phyloP scores from a whole-genome alignment of 208 protist genomes.

The Acanthamoeba comandoni region DNA sequence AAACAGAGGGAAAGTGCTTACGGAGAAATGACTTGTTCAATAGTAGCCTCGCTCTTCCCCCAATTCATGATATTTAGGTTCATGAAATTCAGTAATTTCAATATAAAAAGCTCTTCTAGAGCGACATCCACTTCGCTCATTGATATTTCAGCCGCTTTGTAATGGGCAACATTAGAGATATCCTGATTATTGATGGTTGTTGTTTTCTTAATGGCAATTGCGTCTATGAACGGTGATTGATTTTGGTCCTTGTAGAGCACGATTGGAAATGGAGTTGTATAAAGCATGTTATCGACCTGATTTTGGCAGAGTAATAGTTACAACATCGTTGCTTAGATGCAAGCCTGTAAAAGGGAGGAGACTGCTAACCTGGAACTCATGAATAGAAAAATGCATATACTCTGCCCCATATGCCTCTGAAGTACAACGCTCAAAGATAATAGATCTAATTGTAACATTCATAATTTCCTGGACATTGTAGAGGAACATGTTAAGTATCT shows the following conservation, averaged over 20 bases:
- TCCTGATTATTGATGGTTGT: constrained; percentile 4
- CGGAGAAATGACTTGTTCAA: constrained; percentile 51
- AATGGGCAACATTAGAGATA: neutral
- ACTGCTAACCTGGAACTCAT: constrained; percentile 62
- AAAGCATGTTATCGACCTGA: constrained; percentile 76
- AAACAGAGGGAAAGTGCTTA: neutral
- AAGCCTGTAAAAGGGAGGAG: too few relatives aligned
- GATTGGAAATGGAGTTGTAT: constrained; percentile 40
- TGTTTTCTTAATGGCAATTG: constrained; percentile 6
- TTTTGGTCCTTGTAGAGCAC: constrained; percentile 61
- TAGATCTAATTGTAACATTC: constrained; percentile 10
- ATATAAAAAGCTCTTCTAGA: constrained; percentile 67
- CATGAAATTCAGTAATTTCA: constrained; percentile 67
- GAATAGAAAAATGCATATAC: constrained; percentile 10
- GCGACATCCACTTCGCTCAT: constrained; percentile 68
- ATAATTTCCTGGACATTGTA: neutral
- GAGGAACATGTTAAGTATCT: neutral
- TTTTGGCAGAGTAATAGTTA: neutral
- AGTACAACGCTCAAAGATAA: constrained; percentile 26
- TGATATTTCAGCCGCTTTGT: constrained; percentile 27
- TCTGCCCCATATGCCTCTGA: constrained; percentile 25
- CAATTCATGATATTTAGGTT: constrained; percentile 57
- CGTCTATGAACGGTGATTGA: constrained; percentile 8
- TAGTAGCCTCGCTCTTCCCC: constrained; percentile 36
- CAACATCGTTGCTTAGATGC: too few relatives aligned